Conservation (phyloP, 2,329 filamentous ascomycete genomes). For the Hymenoscyphus fraxineus region DNA sequence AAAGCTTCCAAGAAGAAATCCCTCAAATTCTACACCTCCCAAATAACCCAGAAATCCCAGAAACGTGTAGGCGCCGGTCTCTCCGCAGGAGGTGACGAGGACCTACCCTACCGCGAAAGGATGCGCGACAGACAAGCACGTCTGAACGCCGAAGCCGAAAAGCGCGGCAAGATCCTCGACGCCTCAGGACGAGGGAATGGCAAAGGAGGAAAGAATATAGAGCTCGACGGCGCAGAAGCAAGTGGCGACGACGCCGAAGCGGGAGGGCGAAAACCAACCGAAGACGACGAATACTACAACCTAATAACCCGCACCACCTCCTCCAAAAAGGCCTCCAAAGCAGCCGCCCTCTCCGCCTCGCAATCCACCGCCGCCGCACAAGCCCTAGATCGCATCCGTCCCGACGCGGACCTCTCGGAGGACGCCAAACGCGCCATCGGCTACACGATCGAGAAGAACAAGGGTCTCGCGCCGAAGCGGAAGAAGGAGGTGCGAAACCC, state of each 20-base stretch:
- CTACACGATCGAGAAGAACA: conserved; percentile 96
- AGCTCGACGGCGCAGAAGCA: conserved; percentile 51
- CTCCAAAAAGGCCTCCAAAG: conserved; percentile 54
- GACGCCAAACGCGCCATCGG: conserved; percentile 91
- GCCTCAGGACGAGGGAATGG: conserved; percentile 54
- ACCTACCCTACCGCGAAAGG: conserved; percentile 85
- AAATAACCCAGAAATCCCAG: conserved; percentile 92
- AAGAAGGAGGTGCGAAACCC: conserved; percentile 96
- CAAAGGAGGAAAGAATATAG: conserved; percentile 49
- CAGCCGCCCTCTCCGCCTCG: conserved; percentile 50
- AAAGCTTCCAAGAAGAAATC: conserved; percentile 89
- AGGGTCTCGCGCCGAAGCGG: conserved; percentile 81
- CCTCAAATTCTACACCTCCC: conserved; percentile 95
- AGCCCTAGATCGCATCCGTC: conserved; percentile 60
- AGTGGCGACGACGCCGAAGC: conserved; percentile 36
- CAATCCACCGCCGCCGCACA: conserved; percentile 55
- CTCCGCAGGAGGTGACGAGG: conserved; percentile 73
- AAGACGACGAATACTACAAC: conserved; percentile 82
- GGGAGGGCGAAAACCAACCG: conserved; percentile 40
- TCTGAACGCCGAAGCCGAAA: conserved; percentile 83
- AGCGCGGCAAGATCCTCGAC: conserved; percentile 65
- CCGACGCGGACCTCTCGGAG: conserved; percentile 62
- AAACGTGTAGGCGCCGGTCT: conserved; percentile 71
- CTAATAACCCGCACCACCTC: conserved; percentile 69
- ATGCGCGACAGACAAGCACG: conserved; percentile 80